A percentile compares a stretch with the other conserved stretches of the same genome.
Conservation (phyloP, 352 stramenopile genomes). For the Phytophthora vignae region DNA sequence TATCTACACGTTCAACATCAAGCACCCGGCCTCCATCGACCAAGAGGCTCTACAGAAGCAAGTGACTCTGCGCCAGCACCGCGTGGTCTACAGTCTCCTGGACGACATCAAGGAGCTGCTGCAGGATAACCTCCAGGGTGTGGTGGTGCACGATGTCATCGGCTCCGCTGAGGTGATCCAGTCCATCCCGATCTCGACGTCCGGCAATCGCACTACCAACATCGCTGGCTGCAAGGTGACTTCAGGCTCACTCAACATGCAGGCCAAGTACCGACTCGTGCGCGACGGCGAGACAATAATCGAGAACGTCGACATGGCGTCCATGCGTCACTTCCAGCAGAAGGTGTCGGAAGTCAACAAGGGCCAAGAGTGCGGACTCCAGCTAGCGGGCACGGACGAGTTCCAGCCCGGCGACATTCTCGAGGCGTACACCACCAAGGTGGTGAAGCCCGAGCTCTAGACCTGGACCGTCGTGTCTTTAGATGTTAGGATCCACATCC, state of each 20-base stretch:
- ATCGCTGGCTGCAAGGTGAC: slow-evolving; percentile 97
- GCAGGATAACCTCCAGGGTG: slow-evolving; percentile 66
- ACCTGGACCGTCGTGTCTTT: slow-evolving; percentile 16
- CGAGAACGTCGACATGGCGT: slow-evolving; percentile 86
- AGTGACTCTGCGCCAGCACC: slow-evolving; percentile 75
- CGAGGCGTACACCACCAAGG: slow-evolving; percentile 87
- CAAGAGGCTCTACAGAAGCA: slow-evolving; percentile 84
- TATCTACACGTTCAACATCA: slow-evolving; percentile 92
- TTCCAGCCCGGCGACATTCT: slow-evolving; percentile 96
- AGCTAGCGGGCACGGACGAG: slow-evolving; percentile 92
- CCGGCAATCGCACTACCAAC: slow-evolving; percentile 90
- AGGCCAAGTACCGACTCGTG: slow-evolving; percentile 83
- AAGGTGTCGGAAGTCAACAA: slow-evolving; percentile 92
- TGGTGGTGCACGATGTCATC: slow-evolving; percentile 72
- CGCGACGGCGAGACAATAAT: slow-evolving; percentile 93
- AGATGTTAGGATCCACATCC: slow-evolving; percentile 24
- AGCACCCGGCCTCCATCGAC: slow-evolving; percentile 74
- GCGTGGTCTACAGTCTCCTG: slow-evolving; percentile 90
- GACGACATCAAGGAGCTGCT: slow-evolving; percentile 90
- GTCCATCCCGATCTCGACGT: slow-evolving; percentile 86
- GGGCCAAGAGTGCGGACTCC: slow-evolving; percentile 98
- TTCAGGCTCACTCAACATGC: slow-evolving; percentile 92
- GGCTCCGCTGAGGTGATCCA: slow-evolving; percentile 84
- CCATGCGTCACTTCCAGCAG: slow-evolving; percentile 93
- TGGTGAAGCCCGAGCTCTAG: slow-evolving; percentile 76